Evolutionary conservation across 495 filamentous ascomycete genomes (phyloP).

Genomic region (Jackrogersella multiformis): DNA sequence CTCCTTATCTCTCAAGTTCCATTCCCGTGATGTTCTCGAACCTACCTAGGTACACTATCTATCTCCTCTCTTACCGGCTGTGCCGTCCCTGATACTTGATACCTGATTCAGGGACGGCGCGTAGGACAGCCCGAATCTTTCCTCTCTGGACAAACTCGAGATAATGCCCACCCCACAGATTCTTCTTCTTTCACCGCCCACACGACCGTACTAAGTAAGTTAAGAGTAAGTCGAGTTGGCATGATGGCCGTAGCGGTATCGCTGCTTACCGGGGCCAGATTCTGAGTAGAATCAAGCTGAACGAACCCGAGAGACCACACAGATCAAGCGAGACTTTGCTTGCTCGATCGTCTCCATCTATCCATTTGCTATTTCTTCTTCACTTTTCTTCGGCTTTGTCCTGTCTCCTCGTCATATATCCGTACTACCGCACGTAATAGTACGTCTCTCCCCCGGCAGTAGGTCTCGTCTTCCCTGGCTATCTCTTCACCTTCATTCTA

Average conservation of each 20-base stretch:
- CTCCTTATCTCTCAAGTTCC: slow-evolving; percentile 33
- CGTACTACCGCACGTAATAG: slow-evolving; percentile 28
- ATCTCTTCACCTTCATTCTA: slow-evolving; percentile 23
- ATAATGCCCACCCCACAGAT: slow-evolving; percentile 23
- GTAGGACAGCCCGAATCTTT: slow-evolving; percentile 17
- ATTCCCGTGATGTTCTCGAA: slow-evolving; percentile 35
- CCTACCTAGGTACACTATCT: neutral
- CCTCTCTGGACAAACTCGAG: slow-evolving; percentile 13
- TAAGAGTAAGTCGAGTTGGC: slow-evolving; percentile 10
- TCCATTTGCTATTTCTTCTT: slow-evolving; percentile 16
- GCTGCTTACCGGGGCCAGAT: slow-evolving; percentile 30
- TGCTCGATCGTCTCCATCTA: slow-evolving; percentile 40
- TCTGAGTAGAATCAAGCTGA: slow-evolving; percentile 3
- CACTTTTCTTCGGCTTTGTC: slow-evolving; percentile 6
- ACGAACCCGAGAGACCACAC: slow-evolving; percentile 15
- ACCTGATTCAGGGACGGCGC: slow-evolving; percentile 23
- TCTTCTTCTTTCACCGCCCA: slow-evolving; percentile 19
- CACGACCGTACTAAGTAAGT: slow-evolving; percentile 5
- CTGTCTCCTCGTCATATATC: slow-evolving; percentile 29
- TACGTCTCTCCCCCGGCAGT: slow-evolving; percentile 10
- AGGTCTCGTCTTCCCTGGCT: slow-evolving; percentile 17
- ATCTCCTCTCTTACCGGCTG: slow-evolving; percentile 10
- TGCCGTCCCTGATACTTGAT: slow-evolving; percentile 19
- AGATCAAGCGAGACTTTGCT: slow-evolving; percentile 20
- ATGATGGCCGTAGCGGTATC: slow-evolving; percentile 33